Conservation (phyloP, 2,329 filamentous ascomycete species). For the Venturia oleaginea region DNA sequence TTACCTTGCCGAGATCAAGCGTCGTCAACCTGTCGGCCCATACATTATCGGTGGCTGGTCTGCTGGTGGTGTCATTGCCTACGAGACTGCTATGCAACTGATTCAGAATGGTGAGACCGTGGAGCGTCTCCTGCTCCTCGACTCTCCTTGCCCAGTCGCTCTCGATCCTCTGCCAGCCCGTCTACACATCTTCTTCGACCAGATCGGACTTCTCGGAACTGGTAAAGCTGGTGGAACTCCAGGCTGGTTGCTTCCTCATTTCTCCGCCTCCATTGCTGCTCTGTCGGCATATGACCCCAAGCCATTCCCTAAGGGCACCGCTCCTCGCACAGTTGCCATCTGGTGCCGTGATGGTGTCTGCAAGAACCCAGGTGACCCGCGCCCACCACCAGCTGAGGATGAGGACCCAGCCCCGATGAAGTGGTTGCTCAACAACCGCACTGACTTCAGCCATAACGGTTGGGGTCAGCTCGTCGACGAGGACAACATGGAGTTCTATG, state of each 20-base stretch:
- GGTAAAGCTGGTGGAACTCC: slow-evolving; percentile 52
- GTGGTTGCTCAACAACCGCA: slow-evolving; percentile 65
- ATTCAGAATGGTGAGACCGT: slow-evolving; percentile 40
- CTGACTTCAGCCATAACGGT: slow-evolving; percentile 60
- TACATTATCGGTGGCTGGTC: slow-evolving; percentile 48
- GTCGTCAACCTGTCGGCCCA: slow-evolving; percentile 56
- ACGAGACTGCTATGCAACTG: slow-evolving; percentile 41
- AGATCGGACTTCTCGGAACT: slow-evolving; percentile 62
- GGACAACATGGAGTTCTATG: slow-evolving; percentile 52
- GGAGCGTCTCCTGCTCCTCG: slow-evolving; percentile 43
- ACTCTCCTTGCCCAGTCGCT: slow-evolving; percentile 44
- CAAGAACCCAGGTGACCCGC: slow-evolving; percentile 54
- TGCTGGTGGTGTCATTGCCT: slow-evolving; percentile 46
- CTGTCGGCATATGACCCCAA: slow-evolving; percentile 60
- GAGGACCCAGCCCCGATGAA: slow-evolving; percentile 46
- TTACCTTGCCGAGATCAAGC: slow-evolving; percentile 61
- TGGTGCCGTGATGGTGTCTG: slow-evolving; percentile 70
- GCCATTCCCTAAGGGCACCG: slow-evolving; percentile 49
- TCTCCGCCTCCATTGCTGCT: slow-evolving; percentile 57
- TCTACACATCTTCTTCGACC: slow-evolving; percentile 64
- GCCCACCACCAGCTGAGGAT: slow-evolving; percentile 52
- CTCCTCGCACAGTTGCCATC: slow-evolving; percentile 54
- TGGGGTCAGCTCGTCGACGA: slow-evolving; percentile 58
- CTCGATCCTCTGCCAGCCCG: slow-evolving; percentile 42
- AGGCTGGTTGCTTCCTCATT: slow-evolving; percentile 66